A percentile compares a stretch with the other conserved stretches of the same genome.
These are phyloP conservation scores for Metarhizium anisopliae DNA, from an alignment of 2,329 filamentous ascomycete genomes.

Conservation along the genomic window DNA sequence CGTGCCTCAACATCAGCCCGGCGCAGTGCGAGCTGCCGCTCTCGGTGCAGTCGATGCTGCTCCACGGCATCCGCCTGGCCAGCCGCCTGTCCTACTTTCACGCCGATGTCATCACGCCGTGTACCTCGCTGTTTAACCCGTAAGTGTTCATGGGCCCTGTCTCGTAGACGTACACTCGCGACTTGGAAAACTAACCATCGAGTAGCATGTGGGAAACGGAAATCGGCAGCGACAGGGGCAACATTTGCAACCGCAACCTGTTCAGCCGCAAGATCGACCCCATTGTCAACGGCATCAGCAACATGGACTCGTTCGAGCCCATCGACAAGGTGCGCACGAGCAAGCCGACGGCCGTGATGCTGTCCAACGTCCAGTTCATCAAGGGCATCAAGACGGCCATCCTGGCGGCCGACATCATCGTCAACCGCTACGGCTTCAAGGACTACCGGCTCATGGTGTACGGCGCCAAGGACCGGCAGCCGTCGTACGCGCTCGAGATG, in stretches of 20 bases:
- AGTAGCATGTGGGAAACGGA: constrained; percentile 48
- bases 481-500: constrained; percentile 50
- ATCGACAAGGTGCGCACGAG: constrained; percentile 50
- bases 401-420: constrained; percentile 54
- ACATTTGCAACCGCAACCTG: constrained; percentile 44
- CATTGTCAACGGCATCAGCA: constrained; percentile 55
- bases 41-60: constrained; percentile 37
- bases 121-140: constrained; percentile 53
- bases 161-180: no score
- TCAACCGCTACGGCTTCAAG: constrained; percentile 57
- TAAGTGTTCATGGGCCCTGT: constrained; percentile 3
- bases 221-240: constrained; percentile 48
- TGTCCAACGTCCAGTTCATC: constrained; percentile 50
- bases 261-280: constrained; percentile 54
- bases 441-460: constrained; percentile 56
- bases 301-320: constrained; percentile 54
- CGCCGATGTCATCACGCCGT: constrained; percentile 51
- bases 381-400: constrained; percentile 59
- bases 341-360: constrained; percentile 54
- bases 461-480: constrained; percentile 53
- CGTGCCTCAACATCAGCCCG: constrained; percentile 38
- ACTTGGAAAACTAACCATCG: neutral
- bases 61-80: constrained; percentile 37
- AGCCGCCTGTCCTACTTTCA: constrained; percentile 38
- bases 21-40: constrained; percentile 38